These are phyloP conservation scores for Colletotrichum tropicale DNA, from an alignment of 2,329 filamentous ascomycete genomes.

Conservation along the genomic window DNA sequence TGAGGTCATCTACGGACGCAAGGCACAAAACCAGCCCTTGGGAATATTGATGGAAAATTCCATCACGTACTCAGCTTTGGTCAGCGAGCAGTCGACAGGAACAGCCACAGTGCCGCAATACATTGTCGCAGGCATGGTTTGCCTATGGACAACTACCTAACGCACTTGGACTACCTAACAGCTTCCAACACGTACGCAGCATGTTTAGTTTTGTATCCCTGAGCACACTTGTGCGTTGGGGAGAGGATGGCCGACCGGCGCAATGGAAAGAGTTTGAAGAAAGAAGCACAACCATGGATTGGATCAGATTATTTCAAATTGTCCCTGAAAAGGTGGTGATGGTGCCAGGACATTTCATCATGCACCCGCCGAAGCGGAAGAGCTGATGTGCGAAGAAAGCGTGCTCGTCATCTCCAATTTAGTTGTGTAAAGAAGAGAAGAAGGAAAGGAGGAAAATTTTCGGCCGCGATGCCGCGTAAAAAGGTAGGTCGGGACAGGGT, in stretches of 20 bases:
- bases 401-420: conserved; percentile 80
- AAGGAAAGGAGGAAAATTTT: conserved; percentile 26
- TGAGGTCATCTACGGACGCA: background rate
- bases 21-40: background rate
- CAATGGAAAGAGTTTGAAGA: background rate
- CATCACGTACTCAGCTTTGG: background rate
- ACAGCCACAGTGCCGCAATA: background rate
- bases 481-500: conserved; percentile 1
- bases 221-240: background rate
- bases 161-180: background rate
- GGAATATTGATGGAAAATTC: background rate
- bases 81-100: background rate
- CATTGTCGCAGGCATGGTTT: background rate
- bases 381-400: conserved; percentile 62
- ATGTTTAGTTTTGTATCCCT: background rate
- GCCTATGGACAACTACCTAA: background rate
- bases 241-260: background rate
- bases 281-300: conserved; percentile 31
- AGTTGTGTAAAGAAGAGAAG: conserved; percentile 69
- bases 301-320: conserved; percentile 71
- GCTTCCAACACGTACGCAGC: background rate
- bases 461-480: background rate
- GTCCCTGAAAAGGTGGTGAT: conserved; percentile 67
- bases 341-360: conserved; percentile 70
- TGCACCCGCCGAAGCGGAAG: conserved; percentile 58